phyloP scores from a whole-genome alignment of 2,329 filamentous ascomycete species.

The Nemania sp. region DNA sequence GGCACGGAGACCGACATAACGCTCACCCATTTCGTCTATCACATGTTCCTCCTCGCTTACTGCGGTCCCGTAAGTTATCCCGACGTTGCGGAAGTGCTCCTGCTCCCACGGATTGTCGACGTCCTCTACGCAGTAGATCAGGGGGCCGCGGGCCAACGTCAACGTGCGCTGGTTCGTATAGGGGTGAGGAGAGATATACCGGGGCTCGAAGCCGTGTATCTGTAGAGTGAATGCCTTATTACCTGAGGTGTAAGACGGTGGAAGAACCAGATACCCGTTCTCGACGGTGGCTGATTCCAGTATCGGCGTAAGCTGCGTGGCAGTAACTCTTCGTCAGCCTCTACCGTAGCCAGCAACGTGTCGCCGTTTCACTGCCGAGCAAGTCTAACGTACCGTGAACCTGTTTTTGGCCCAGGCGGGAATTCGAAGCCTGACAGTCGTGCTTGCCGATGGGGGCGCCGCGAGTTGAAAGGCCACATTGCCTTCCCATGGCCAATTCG shows the following conservation, averaged over 20 bases:
- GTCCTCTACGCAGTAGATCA: slow-evolving; percentile 66
- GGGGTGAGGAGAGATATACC: slow-evolving; percentile 57
- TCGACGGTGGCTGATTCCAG: slow-evolving; percentile 40
- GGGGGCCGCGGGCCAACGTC: slow-evolving; percentile 58
- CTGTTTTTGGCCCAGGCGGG: slow-evolving; percentile 54
- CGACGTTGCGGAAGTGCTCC: slow-evolving; percentile 58
- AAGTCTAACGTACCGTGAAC: slow-evolving; percentile 34
- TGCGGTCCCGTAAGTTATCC: slow-evolving; percentile 33
- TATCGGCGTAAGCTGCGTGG: slow-evolving; percentile 43
- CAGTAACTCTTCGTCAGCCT: not conserved
- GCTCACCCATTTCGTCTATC: slow-evolving; percentile 34
- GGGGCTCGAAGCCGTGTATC: slow-evolving; percentile 51
- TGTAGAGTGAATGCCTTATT: slow-evolving; percentile 50
- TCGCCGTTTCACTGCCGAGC: not conserved
- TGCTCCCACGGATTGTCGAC: slow-evolving; percentile 59
- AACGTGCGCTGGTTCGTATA: slow-evolving; percentile 60
- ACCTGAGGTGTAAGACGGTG: slow-evolving; percentile 45
- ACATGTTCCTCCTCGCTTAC: slow-evolving; percentile 30
- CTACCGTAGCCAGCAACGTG: slow-evolving; percentile 5
- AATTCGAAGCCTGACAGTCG: slow-evolving; percentile 55
- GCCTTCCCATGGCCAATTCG: slow-evolving; percentile 63
- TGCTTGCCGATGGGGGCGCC: slow-evolving; percentile 37
- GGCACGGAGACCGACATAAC: slow-evolving; percentile 37
- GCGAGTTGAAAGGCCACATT: slow-evolving; percentile 52
- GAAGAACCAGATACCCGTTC: slow-evolving; percentile 56